phyloP scores from a whole-genome alignment of 1,284 basidiomycete genomes.

The Heterobasidion occidentale region DNA sequence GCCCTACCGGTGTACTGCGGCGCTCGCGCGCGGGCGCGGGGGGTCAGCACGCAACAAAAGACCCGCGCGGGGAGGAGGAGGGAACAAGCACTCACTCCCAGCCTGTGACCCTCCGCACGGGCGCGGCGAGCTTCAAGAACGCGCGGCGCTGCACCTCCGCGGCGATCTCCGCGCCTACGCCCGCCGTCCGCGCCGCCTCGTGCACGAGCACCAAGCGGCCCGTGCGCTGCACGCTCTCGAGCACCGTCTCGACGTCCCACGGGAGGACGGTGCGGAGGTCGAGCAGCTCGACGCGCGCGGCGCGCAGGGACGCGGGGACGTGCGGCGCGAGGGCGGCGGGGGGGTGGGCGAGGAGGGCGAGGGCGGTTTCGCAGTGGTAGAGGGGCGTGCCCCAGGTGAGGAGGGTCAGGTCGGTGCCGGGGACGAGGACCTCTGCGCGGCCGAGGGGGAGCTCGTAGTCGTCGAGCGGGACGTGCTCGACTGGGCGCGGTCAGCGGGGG shows the following conservation, averaged over 20 bases:
- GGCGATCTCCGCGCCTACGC: conserved; percentile 83
- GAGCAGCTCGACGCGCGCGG: conserved; percentile 80
- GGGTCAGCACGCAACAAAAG: conserved; percentile 1
- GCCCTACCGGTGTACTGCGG: conserved; percentile 65
- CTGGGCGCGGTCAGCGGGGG: conserved; percentile 24
- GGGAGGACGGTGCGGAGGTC: conserved; percentile 88
- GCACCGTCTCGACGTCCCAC: conserved; percentile 77
- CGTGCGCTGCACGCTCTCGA: conserved; percentile 78
- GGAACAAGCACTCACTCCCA: conserved; percentile 89
- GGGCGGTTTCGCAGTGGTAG: conserved; percentile 81
- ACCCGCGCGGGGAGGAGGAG: conserved; percentile 4
- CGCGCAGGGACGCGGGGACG: conserved; percentile 62
- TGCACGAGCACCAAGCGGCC: conserved; percentile 86
- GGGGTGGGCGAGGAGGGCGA: conserved; percentile 63
- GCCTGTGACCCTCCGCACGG: conserved; percentile 78
- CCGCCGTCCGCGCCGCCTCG: conserved; percentile 80
- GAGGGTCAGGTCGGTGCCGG: conserved; percentile 80
- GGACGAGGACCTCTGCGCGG: conserved; percentile 66
- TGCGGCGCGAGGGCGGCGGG: conserved; percentile 58
- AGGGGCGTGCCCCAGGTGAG: conserved; percentile 90
- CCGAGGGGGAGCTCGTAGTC: conserved; percentile 81
- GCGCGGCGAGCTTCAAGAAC: conserved; percentile 82
- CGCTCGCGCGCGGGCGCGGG: neutral
- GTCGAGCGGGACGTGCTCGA: conserved; percentile 88
- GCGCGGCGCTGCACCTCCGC: conserved; percentile 82